Conservation (phyloP, 768 basidiomycete species). For the Mycena amicta region DNA sequence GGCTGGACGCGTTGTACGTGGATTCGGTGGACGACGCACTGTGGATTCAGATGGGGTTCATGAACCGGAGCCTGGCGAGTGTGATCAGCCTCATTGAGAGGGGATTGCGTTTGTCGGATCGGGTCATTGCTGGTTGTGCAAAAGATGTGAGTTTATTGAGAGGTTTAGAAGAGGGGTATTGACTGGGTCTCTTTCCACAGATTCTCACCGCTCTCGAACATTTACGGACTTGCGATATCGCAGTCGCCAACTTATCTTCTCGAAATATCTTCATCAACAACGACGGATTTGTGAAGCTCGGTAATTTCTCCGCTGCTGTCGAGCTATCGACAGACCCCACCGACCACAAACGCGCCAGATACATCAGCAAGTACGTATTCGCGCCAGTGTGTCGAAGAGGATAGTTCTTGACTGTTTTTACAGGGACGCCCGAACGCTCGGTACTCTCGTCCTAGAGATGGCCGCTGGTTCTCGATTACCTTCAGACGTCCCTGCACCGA, state of each 20-base stretch:
- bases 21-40: slow-evolving; percentile 40
- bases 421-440: slow-evolving; percentile 51
- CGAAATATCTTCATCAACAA: slow-evolving; percentile 55
- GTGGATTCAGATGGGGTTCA: slow-evolving; percentile 66
- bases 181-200: too few species aligned
- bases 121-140: slow-evolving; percentile 49
- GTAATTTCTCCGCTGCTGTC: slow-evolving; percentile 29
- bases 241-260: slow-evolving; percentile 56
- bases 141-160: slow-evolving; percentile 53
- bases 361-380: neutral
- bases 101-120: slow-evolving; percentile 47
- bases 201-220: slow-evolving; percentile 49
- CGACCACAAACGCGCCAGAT: neutral
- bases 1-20: slow-evolving; percentile 48
- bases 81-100: slow-evolving; percentile 47
- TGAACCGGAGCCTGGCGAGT: slow-evolving; percentile 61
- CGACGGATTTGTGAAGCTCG: slow-evolving; percentile 51
- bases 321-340: neutral
- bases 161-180: too few species aligned
- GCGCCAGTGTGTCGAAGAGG: too few species aligned
- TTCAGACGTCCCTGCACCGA: slow-evolving; percentile 53
- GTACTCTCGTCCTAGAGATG: slow-evolving; percentile 57
- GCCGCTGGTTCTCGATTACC: slow-evolving; percentile 50
- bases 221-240: slow-evolving; percentile 46
- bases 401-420: neutral